Conservation (phyloP, 768 basidiomycete species). For the Clathrus columnatus region DNA sequence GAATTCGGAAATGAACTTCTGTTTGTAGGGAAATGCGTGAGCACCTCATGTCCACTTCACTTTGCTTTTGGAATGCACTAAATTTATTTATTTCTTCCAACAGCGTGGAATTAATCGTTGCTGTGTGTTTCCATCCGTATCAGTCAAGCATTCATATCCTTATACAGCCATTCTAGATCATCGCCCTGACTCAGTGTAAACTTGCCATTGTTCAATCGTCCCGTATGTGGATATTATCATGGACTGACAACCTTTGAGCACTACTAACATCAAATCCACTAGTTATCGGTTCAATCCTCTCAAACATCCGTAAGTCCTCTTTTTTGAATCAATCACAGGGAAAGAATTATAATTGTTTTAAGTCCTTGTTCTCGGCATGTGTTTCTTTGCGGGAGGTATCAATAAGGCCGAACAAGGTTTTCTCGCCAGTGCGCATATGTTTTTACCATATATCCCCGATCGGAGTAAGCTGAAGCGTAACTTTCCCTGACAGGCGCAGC, state of each 20-base stretch:
- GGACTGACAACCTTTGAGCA: conserved; percentile 9
- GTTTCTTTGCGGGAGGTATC: conserved; percentile 78
- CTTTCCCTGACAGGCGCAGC: conserved; percentile 45
- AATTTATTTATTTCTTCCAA: background rate
- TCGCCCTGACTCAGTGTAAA: conserved; percentile 76
- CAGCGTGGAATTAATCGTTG: conserved; percentile 57
- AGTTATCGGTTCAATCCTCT: conserved; percentile 80
- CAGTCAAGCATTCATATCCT: too few relatives aligned
- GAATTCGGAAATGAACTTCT: background rate
- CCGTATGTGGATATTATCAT: conserved; percentile 35
- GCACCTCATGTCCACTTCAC: conserved; percentile 2
- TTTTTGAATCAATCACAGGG: conserved; percentile 14
- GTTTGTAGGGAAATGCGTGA: conserved; percentile 22
- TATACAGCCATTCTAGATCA: too few relatives aligned
- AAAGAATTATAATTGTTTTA: conserved; percentile 8
- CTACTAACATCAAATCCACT: background rate
- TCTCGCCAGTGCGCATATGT: conserved; percentile 46
- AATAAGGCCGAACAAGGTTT: conserved; percentile 77
- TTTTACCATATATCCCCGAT: background rate
- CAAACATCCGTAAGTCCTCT: conserved; percentile 49
- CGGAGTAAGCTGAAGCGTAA: background rate
- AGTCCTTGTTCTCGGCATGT: conserved; percentile 85
- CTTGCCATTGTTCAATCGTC: conserved; percentile 74
- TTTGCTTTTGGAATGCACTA: background rate
- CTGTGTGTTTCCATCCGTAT: conserved; percentile 53